A percentile compares a stretch with the other conserved stretches of the same genome.
Evolutionary conservation across 306 rosid genomes (phyloP).

Genomic region (Rosa multiflora): DNA sequence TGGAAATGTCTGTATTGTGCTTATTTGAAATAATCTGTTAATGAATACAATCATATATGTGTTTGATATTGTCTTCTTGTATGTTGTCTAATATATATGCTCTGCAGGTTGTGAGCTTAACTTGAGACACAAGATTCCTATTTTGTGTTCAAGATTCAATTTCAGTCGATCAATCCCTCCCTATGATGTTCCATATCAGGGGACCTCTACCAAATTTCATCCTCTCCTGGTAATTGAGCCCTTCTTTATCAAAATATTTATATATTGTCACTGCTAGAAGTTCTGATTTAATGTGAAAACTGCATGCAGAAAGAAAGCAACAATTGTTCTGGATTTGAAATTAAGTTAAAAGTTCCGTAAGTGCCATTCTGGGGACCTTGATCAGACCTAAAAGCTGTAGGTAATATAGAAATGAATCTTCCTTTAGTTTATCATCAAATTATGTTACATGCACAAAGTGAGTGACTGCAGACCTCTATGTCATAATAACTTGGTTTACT

Average conservation of each 20-base stretch:
- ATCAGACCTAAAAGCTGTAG: not conserved
- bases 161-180: too few relatives aligned
- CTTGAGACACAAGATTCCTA: not conserved
- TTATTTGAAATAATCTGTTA: too few relatives aligned
- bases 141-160: not conserved
- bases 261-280: not conserved
- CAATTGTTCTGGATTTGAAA: not conserved
- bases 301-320: not conserved
- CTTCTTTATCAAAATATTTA: not conserved
- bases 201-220: not conserved
- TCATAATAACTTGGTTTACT: not conserved
- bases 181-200: not conserved
- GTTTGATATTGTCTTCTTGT: too few relatives aligned
- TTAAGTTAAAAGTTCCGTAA: too few relatives aligned
- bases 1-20: too few relatives aligned
- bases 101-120: not conserved
- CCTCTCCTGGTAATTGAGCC: not conserved
- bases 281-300: not conserved
- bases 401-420: not conserved
- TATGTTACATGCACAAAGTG: not conserved
- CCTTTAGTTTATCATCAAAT: too few relatives aligned
- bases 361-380: not conserved
- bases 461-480: not conserved
- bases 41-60: too few relatives aligned
- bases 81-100: too few relatives aligned